Base-by-base conservation (phyloP, 345 rosid genomes). In the Populus deltoides region DNA sequence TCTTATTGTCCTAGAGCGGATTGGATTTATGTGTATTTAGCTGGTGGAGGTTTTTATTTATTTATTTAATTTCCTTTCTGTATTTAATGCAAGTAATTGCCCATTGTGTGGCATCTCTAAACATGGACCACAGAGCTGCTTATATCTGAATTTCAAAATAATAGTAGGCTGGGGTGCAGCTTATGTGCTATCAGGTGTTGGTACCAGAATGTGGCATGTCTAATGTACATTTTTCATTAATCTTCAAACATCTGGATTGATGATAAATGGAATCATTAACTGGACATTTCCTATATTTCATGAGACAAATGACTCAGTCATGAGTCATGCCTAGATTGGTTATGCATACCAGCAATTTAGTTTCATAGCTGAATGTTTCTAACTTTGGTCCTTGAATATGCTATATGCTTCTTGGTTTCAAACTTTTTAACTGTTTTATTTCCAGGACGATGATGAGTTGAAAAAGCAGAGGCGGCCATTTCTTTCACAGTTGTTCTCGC, bases 401-500 rank as follows among this genome's bases (percentile, higher is more conserved):
- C 47, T 76, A n/a, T 53, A n/a, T 27, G 35, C 66, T 35, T 33
- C 0, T 12, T 18, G 12, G n/a, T 10, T 66, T 78, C 35, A 31
- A 20, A 36, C 69, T 25, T 49, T 59, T n/a, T 0, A 24, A 71
- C 31, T 76, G n/a, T 62, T 69, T 74, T 68, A 25, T 81, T 43
- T 43, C 69, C 86, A 96, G 99, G 75, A 1, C 83, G 94, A 88
- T 77, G 95, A 93, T 76, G 96, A 92, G 0, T 45, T 78, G 79
- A 93, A 95, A 81, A 93, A 93, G 88, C 79, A 90, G 80, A 85
- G 36, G 49, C 90, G 92, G 43, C 89, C 94, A 31, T 87, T 95
- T 83, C 89, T 92, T 51, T 57, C 89, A 3, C 91, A 90, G 78
- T 89, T 92, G 77, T 90, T 93, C 88, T 95, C 99, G 29, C 97